phyloP scores from a whole-genome alignment of 2,329 filamentous ascomycete genomes.

The Metarhizium humberi region DNA sequence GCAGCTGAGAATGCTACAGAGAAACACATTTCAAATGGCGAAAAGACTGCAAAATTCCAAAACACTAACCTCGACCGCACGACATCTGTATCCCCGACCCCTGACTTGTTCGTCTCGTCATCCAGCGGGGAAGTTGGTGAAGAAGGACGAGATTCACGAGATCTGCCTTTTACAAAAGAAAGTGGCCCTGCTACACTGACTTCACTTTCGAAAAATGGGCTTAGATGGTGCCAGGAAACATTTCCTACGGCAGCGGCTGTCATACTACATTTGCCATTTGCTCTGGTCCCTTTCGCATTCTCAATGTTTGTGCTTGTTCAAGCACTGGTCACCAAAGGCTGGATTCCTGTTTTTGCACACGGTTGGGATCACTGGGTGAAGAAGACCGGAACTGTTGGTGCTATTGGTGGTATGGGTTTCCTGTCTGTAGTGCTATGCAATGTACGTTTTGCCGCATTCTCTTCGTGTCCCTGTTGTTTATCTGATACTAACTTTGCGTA shows the following conservation, averaged over 20 bases:
- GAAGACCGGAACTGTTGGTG: conserved; percentile 59
- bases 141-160: not conserved
- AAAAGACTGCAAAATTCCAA: not conserved
- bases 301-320: conserved; percentile 70
- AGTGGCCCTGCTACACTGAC: conserved; percentile 35
- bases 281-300: conserved; percentile 62
- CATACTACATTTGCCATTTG: conserved; percentile 54
- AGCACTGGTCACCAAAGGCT: conserved; percentile 62
- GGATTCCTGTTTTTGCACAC: conserved; percentile 63
- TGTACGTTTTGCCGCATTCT: conserved; percentile 34
- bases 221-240: conserved; percentile 56
- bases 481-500: conserved; percentile 19
- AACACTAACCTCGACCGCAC: not conserved
- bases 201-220: conserved; percentile 35
- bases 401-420: conserved; percentile 65
- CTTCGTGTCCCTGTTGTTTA: not conserved
- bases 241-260: conserved; percentile 63
- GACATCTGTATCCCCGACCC: not conserved
- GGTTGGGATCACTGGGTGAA: conserved; percentile 67
- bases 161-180: conserved; percentile 5
- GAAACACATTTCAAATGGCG: not conserved
- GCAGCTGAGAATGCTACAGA: not conserved
- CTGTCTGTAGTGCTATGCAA: conserved; percentile 63
- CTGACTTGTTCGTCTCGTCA: not conserved
- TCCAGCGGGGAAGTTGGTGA: not conserved